These are phyloP conservation scores for Tetrapyrgos nigripes DNA, from an alignment of 1,284 basidiomycete genomes.

Conservation along the genomic window DNA sequence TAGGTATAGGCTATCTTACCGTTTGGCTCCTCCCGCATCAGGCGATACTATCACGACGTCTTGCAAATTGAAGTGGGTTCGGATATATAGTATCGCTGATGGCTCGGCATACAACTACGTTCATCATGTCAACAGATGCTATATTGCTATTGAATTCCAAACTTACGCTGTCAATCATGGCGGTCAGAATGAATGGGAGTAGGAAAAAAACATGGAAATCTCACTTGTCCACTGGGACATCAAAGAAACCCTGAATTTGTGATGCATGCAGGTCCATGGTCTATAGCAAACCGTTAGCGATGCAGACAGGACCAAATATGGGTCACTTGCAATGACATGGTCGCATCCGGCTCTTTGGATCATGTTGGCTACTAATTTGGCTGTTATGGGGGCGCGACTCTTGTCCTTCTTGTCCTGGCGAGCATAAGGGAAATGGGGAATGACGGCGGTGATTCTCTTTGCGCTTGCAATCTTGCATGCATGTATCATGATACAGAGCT, in stretches of 20 bases:
- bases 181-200: not conserved
- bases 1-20: conserved; percentile 56
- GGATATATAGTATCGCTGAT: conserved; percentile 94
- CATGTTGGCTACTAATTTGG: conserved; percentile 99
- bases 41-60: conserved; percentile 98
- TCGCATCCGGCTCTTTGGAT: conserved; percentile 97
- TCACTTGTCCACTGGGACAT: conserved; percentile 99
- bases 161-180: conserved; percentile 53
- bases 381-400: conserved; percentile 97
- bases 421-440: conserved; percentile 94
- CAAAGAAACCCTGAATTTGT: conserved; percentile 99
- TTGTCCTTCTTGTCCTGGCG: conserved; percentile 99
- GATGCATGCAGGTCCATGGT: conserved; percentile 98
- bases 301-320: not conserved
- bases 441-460: conserved; percentile 94
- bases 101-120: conserved; percentile 98
- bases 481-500: conserved; percentile 99
- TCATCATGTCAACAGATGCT: conserved; percentile 24
- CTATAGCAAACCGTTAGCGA: conserved; percentile 47
- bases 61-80: conserved; percentile 87
- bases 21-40: conserved; percentile 98
- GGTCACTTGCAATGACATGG: conserved; percentile 90
- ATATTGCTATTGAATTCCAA: conserved; percentile 30
- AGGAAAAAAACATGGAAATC: conserved; percentile 43
- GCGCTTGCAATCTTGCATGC: conserved; percentile 98